These are phyloP conservation scores for Tylopilus orsonianus DNA, from an alignment of 1,284 basidiomycete species.

Conservation along the genomic window DNA sequence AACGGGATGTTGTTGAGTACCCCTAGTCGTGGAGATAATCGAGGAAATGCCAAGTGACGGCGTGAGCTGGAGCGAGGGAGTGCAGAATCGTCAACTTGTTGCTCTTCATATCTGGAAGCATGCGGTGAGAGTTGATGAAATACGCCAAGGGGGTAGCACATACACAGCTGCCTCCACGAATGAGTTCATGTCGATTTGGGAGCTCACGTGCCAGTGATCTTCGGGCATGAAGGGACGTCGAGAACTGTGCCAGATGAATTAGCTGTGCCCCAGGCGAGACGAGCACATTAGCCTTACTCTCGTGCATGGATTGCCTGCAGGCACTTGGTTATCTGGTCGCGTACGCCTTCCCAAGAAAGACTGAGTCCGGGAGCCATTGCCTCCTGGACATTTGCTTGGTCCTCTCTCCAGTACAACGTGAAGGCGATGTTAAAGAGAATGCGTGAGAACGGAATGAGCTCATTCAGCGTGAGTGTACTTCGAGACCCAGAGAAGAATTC, in stretches of 20 bases:
- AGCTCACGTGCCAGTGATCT: conserved; percentile 87
- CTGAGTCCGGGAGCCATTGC: conserved; percentile 43
- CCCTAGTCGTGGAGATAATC: conserved; percentile 84
- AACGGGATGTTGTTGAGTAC: conserved; percentile 97
- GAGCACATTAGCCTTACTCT: conserved; percentile 60
- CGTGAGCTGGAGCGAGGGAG: conserved; percentile 52
- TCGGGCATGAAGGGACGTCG: conserved; percentile 75
- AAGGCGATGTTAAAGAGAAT: conserved; percentile 80
- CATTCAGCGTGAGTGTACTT: conserved; percentile 69
- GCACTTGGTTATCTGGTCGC: conserved; percentile 73
- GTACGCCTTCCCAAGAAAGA: conserved; percentile 38
- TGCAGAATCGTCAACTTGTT: conserved; percentile 39
- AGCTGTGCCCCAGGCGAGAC: background rate
- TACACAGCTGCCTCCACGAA: conserved; percentile 92
- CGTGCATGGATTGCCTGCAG: conserved; percentile 79
- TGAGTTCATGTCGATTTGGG: conserved; percentile 74
- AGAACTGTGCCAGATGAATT: conserved; percentile 53
- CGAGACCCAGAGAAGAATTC: conserved; percentile 74
- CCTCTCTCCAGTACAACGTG: conserved; percentile 76
- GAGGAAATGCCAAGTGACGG: conserved; percentile 63
- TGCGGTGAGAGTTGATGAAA: background rate
- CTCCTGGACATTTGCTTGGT: conserved; percentile 43
- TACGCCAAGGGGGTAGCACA: background rate
- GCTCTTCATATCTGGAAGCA: conserved; percentile 55
- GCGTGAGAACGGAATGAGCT: conserved; percentile 69